Conservation (phyloP, 2,329 filamentous ascomycete genomes). For the Talaromyces atroroseus region DNA sequence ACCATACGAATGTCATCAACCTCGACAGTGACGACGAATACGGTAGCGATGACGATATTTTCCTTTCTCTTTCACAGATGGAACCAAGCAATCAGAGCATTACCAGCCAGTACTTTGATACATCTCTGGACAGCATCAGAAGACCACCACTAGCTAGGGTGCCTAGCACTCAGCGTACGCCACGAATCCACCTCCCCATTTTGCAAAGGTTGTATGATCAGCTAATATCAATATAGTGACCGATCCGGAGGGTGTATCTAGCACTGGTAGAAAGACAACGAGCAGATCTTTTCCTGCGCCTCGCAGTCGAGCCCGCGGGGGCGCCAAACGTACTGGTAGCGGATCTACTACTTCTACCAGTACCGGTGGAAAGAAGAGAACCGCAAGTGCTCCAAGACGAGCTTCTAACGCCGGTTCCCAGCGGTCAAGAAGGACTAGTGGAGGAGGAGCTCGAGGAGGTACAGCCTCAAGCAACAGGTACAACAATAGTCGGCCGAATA, state of each 20-base stretch:
- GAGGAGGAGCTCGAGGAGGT: conserved; percentile 2
- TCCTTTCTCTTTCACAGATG: conserved; percentile 22
- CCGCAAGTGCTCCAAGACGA: background rate
- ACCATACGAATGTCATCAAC: conserved; percentile 43
- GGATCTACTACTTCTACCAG: background rate
- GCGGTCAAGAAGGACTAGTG: background rate
- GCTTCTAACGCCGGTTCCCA: background rate
- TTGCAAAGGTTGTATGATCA: background rate
- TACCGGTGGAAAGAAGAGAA: background rate
- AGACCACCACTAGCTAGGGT: background rate
- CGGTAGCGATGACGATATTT: conserved; percentile 27
- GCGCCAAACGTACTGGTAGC: conserved; percentile 4
- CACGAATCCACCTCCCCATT: background rate
- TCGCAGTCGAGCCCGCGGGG: conserved; percentile 3
- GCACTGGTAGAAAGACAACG: background rate
- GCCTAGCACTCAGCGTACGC: conserved; percentile 10
- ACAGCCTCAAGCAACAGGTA: background rate
- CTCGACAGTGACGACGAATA: conserved; percentile 39
- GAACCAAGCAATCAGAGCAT: conserved; percentile 13
- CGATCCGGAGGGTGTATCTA: background rate
- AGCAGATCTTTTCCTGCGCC: conserved; percentile 6
- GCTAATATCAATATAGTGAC: conserved; percentile 8
- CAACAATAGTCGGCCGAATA: background rate
- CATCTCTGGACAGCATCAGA: conserved; percentile 6
- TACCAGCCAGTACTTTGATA: conserved; percentile 32